Evolutionary conservation across 2,329 filamentous ascomycete species (phyloP).

Genomic region (Leptographium lundbergii): DNA sequence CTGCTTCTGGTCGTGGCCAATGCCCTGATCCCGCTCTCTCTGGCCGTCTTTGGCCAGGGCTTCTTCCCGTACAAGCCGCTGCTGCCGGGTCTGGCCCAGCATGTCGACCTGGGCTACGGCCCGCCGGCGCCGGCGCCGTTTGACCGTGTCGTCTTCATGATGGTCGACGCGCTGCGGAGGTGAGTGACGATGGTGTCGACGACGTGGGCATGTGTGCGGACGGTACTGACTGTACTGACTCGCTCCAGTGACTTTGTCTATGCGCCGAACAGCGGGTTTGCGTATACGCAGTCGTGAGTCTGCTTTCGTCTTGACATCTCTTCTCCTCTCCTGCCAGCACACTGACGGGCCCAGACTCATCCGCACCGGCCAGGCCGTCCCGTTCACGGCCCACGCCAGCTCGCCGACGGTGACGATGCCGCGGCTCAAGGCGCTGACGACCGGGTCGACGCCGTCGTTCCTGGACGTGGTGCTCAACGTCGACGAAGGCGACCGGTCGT

Average conservation of each 20-base stretch:
- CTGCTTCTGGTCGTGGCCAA: slow-evolving; percentile 55
- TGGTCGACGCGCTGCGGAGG: slow-evolving; percentile 89
- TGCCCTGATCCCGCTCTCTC: slow-evolving; percentile 60
- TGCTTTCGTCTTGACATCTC: too few species aligned
- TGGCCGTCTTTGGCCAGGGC: slow-evolving; percentile 68
- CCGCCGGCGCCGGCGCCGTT: slow-evolving; percentile 57
- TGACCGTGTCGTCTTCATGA: slow-evolving; percentile 90
- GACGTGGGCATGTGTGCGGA: background rate
- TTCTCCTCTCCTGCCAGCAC: background rate
- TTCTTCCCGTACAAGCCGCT: slow-evolving; percentile 98
- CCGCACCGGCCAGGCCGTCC: slow-evolving; percentile 67
- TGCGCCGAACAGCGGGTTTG: slow-evolving; percentile 64
- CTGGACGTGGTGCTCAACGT: slow-evolving; percentile 95
- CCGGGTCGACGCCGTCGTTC: slow-evolving; percentile 95
- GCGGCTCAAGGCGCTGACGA: slow-evolving; percentile 91
- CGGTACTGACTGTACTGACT: too few species aligned
- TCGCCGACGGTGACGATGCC: slow-evolving; percentile 98
- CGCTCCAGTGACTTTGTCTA: slow-evolving; percentile 96
- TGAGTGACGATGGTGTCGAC: slow-evolving; percentile 22
- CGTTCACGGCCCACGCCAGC: slow-evolving; percentile 92
- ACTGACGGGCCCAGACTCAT: slow-evolving; percentile 50
- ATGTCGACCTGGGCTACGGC: slow-evolving; percentile 42
- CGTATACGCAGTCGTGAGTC: slow-evolving; percentile 71
- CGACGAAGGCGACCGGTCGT: slow-evolving; percentile 84
- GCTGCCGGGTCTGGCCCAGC: slow-evolving; percentile 68